Percentiles rank a stretch among this genome's conserved stretches.
phyloP scores from a whole-genome alignment of 2,329 filamentous ascomycete genomes.

The Xylariaceae sp. region DNA sequence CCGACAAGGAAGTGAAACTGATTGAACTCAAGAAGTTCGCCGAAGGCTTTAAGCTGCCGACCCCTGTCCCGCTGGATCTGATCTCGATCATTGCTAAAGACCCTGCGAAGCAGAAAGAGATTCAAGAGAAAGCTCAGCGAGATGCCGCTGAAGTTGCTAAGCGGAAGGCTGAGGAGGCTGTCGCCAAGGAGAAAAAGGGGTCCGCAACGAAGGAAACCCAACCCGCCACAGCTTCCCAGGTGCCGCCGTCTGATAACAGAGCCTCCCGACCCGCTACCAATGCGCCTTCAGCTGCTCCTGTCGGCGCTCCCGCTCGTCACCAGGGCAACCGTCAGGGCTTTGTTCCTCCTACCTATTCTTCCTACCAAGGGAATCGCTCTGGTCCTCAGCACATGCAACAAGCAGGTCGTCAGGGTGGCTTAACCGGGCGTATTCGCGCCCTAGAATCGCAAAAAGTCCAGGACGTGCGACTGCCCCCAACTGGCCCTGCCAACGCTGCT shows the following conservation, averaged over 20 bases:
- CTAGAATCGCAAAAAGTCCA: constrained; percentile 54
- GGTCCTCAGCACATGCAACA: constrained; percentile 47
- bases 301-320: constrained; percentile 43
- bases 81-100: constrained; percentile 97
- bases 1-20: constrained; percentile 88
- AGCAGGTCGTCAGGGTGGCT: constrained; percentile 46
- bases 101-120: constrained; percentile 89
- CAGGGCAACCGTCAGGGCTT: constrained; percentile 52
- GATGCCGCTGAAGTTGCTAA: constrained; percentile 67
- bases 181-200: constrained; percentile 57
- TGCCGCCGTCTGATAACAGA: constrained; percentile 28
- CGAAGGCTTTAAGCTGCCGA: constrained; percentile 89
- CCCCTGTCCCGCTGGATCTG: constrained; percentile 86
- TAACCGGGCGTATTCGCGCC: constrained; percentile 55
- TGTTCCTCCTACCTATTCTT: constrained; percentile 49
- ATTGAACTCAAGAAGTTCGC: constrained; percentile 97
- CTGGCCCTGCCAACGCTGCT: constrained; percentile 66
- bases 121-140: constrained; percentile 83
- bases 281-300: constrained; percentile 20
- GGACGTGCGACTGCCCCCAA: constrained; percentile 72
- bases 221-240: constrained; percentile 32
- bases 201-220: constrained; percentile 51
- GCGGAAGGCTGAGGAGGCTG: constrained; percentile 46
- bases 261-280: constrained; percentile 39
- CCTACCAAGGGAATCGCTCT: constrained; percentile 53